A percentile compares a stretch with the other conserved stretches of the same genome.
These are phyloP conservation scores for Populus euphratica DNA, from an alignment of 345 rosid species.

Conservation along the genomic window DNA sequence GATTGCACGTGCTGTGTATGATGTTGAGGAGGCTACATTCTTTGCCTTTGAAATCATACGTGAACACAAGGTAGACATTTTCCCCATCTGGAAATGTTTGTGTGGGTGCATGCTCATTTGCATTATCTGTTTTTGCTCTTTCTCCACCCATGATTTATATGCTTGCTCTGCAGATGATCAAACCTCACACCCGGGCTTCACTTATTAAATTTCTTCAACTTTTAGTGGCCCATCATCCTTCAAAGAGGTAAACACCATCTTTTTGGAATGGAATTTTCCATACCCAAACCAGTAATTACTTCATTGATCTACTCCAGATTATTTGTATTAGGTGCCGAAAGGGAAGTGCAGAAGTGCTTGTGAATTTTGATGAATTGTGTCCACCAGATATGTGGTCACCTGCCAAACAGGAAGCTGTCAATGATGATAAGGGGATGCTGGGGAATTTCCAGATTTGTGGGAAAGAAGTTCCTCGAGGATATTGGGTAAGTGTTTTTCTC, in stretches of 20 bases:
- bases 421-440: constrained; percentile 33
- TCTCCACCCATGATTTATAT: background rate
- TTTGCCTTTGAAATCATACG: constrained; percentile 75
- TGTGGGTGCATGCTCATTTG: background rate
- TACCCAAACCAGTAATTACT: constrained; percentile 19
- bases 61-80: constrained; percentile 56
- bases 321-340: constrained; percentile 71
- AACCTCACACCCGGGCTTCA: constrained; percentile 66
- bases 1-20: constrained; percentile 81
- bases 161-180: constrained; percentile 60
- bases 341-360: constrained; percentile 83
- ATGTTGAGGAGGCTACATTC: constrained; percentile 89
- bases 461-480: constrained; percentile 94
- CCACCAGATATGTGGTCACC: constrained; percentile 46
- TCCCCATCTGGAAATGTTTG: background rate
- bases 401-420: constrained; percentile 30
- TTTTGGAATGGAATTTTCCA: constrained; percentile 8
- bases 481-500: constrained; percentile 54
- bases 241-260: constrained; percentile 52
- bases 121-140: background rate
- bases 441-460: constrained; percentile 71
- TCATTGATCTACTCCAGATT: constrained; percentile 32
- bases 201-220: constrained; percentile 81
- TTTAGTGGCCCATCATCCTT: constrained; percentile 91
- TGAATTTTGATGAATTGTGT: constrained; percentile 73